Evolutionary conservation across 139 green algal species (phyloP).

Genomic region (Tetradesmus obliquus): DNA sequence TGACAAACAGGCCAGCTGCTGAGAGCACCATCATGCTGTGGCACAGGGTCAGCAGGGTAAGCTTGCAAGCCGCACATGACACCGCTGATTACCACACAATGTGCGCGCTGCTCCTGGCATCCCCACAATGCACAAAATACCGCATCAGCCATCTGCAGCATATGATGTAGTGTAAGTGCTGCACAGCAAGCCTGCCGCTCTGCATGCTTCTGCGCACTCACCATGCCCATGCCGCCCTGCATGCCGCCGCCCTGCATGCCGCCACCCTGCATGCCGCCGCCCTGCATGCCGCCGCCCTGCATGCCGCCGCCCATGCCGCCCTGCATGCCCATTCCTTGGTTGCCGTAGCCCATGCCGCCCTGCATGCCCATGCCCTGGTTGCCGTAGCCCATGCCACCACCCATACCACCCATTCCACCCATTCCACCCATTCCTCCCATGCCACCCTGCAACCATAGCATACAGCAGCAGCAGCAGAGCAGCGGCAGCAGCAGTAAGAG

Average conservation of each 20-base stretch:
- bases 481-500: neutral
- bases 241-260: neutral
- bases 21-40: no score
- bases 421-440: neutral
- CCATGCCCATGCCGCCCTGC: neutral
- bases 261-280: neutral
- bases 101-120: no score
- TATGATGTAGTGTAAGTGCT: neutral
- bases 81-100: no score
- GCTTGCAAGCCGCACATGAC: no score
- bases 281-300: neutral
- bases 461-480: neutral
- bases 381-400: no score
- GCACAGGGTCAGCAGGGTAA: no score
- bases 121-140: no score
- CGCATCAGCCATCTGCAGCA: no score
- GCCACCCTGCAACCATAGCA: neutral
- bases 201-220: neutral
- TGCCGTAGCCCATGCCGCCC: neutral
- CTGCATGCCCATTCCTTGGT: neutral
- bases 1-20: no score
- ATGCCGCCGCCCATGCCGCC: neutral
- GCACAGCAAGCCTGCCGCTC: neutral
- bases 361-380: conserved; percentile 16
- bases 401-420: neutral